These are phyloP conservation scores for Neurospora cerealis DNA, from an alignment of 495 filamentous ascomycete species.

Conservation along the genomic window DNA sequence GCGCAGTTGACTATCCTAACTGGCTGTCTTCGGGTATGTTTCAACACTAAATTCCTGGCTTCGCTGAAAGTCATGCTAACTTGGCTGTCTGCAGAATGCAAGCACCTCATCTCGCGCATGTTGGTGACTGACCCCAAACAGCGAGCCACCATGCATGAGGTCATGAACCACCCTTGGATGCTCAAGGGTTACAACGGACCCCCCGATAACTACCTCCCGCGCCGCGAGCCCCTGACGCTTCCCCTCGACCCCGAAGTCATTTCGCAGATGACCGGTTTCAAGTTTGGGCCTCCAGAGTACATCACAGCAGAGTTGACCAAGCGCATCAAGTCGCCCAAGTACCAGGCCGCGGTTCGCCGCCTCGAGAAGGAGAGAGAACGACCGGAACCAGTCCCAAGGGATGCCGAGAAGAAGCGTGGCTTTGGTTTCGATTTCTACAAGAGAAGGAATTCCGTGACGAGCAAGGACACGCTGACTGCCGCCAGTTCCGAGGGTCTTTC, in stretches of 20 bases:
- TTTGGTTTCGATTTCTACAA: slow-evolving; percentile 97
- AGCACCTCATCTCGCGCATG: slow-evolving; percentile 89
- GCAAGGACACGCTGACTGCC: slow-evolving; percentile 80
- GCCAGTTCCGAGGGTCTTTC: slow-evolving; percentile 76
- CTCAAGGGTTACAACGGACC: slow-evolving; percentile 79
- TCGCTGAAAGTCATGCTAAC: slow-evolving; percentile 19
- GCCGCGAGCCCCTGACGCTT: slow-evolving; percentile 72
- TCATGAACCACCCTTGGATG: slow-evolving; percentile 97
- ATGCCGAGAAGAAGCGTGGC: slow-evolving; percentile 72
- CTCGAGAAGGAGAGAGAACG: slow-evolving; percentile 53
- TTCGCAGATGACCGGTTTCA: slow-evolving; percentile 93
- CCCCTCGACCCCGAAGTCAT: slow-evolving; percentile 79
- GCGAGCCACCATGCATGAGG: slow-evolving; percentile 77
- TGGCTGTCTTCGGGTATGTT: slow-evolving; percentile 79
- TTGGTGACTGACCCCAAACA: slow-evolving; percentile 88
- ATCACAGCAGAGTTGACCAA: slow-evolving; percentile 75
- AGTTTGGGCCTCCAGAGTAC: slow-evolving; percentile 80
- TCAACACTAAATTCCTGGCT: background rate
- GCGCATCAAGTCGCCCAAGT: slow-evolving; percentile 81
- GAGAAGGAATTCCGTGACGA: slow-evolving; percentile 75
- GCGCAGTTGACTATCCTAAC: slow-evolving; percentile 86
- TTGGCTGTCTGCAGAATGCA: slow-evolving; percentile 56
- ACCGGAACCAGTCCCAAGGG: slow-evolving; percentile 45
- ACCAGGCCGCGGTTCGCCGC: slow-evolving; percentile 65
- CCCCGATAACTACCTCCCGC: slow-evolving; percentile 83